Conservation (phyloP, 2,329 filamentous ascomycete genomes). For the Elsinoe perseae region DNA sequence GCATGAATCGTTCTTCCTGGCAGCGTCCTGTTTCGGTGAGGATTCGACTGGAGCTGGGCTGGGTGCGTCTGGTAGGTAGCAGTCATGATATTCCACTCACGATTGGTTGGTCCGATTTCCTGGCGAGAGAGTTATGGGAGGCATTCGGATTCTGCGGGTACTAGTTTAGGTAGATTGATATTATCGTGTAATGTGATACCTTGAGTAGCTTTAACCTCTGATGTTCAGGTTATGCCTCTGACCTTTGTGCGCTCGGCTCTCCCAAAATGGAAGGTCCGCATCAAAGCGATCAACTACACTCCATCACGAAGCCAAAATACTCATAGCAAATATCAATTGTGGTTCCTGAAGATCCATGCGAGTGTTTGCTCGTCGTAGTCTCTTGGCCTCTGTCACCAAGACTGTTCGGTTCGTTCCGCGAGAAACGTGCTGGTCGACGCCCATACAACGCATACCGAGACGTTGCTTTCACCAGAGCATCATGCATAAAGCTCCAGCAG, state of each 20-base stretch:
- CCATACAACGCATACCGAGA: background rate
- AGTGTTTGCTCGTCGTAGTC: conserved; percentile 3
- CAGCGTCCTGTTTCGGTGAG: background rate
- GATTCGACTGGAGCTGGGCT: background rate
- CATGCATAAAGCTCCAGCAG: conserved; percentile 21
- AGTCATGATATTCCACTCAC: conserved; percentile 6
- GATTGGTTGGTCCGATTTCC: background rate
- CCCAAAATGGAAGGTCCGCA: conserved; percentile 11
- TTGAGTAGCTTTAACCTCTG: background rate
- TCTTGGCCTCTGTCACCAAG: background rate
- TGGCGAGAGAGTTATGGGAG: conserved; percentile 1
- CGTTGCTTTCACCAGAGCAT: background rate
- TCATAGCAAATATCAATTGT: background rate
- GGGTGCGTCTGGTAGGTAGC: background rate
- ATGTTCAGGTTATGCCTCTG: background rate
- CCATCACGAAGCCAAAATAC: background rate
- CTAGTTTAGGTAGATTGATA: background rate
- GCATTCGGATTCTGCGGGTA: background rate
- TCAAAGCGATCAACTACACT: background rate
- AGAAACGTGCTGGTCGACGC: background rate
- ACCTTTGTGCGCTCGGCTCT: background rate
- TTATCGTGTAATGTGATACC: conserved; percentile 3
- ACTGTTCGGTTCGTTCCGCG: background rate
- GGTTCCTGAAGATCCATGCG: background rate
- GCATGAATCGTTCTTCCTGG: background rate